Evolutionary conservation across 1,139 yeast species (phyloP).

Genomic region (Diutina pseudorugosa): DNA sequence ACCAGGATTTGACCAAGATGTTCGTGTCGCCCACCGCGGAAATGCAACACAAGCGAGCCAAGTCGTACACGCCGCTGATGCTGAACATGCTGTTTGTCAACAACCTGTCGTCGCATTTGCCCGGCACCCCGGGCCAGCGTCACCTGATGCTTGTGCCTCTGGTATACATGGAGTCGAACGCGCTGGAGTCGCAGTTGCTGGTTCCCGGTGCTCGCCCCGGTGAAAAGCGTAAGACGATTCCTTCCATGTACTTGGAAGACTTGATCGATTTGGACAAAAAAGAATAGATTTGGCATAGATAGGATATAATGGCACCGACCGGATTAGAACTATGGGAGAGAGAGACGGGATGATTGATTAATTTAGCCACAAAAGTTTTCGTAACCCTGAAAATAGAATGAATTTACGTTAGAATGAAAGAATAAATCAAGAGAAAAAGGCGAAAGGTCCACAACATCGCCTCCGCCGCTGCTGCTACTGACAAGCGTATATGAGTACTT

Average conservation of each 20-base stretch:
- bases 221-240: conserved; percentile 15
- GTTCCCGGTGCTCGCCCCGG: background rate
- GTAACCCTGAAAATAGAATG: too few species aligned
- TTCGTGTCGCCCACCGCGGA: conserved; percentile 76
- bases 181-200: conserved; percentile 18
- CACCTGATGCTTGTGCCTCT: conserved; percentile 23
- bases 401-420: background rate
- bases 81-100: conserved; percentile 15
- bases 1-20: conserved; percentile 37
- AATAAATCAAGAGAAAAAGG: too few species aligned
- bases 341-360: too few species aligned
- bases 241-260: conserved; percentile 47
- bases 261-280: conserved; percentile 25
- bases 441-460: too few species aligned
- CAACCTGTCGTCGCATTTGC: conserved; percentile 15
- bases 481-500: too few species aligned
- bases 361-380: background rate
- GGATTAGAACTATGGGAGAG: background rate
- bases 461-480: too few species aligned
- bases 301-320: background rate
- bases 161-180: conserved; percentile 23
- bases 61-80: conserved; percentile 14
- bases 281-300: background rate
- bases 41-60: conserved; percentile 33
- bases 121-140: conserved; percentile 15